A percentile compares a stretch with the other conserved stretches of the same genome.
These are phyloP conservation scores for Auxenochlorella pyrenoidosa DNA, from an alignment of 139 green algal species.

Conservation along the genomic window DNA sequence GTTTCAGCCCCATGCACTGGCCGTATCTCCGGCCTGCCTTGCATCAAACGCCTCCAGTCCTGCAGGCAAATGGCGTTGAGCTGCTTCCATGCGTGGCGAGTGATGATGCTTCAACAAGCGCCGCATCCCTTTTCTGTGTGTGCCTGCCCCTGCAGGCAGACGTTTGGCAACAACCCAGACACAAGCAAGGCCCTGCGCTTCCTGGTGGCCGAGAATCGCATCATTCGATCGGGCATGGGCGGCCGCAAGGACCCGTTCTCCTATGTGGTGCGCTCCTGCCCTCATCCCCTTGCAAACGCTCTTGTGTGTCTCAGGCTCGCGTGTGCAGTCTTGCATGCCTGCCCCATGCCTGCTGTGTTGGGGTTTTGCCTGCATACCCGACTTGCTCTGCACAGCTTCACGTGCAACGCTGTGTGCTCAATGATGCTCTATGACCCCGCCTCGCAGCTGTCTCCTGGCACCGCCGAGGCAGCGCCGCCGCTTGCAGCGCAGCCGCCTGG, in stretches of 20 bases:
- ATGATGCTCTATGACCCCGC: too few species aligned
- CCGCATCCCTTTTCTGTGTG: not conserved
- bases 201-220: slow-evolving; percentile 45
- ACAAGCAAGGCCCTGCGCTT: slow-evolving; percentile 64
- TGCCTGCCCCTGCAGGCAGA: not conserved
- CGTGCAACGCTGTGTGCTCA: too few species aligned
- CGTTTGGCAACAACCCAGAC: slow-evolving; percentile 68
- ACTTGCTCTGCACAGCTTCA: too few species aligned
- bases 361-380: too few species aligned
- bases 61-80: not conserved
- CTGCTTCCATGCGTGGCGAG: too few species aligned
- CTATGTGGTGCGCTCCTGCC: slow-evolving; percentile 37
- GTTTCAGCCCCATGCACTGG: not conserved
- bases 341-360: too few species aligned
- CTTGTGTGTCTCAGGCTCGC: not conserved
- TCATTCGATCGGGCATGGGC: slow-evolving; percentile 47
- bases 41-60: not conserved
- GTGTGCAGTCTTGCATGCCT: too few species aligned
- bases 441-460: too few species aligned
- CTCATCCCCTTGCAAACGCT: not conserved
- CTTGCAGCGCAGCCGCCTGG: too few species aligned
- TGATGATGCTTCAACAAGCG: too few species aligned
- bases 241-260: slow-evolving; percentile 56
- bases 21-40: not conserved
- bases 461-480: too few species aligned